Conservation (phyloP, 1,139 yeast species). For the Kazachstania sp. region DNA sequence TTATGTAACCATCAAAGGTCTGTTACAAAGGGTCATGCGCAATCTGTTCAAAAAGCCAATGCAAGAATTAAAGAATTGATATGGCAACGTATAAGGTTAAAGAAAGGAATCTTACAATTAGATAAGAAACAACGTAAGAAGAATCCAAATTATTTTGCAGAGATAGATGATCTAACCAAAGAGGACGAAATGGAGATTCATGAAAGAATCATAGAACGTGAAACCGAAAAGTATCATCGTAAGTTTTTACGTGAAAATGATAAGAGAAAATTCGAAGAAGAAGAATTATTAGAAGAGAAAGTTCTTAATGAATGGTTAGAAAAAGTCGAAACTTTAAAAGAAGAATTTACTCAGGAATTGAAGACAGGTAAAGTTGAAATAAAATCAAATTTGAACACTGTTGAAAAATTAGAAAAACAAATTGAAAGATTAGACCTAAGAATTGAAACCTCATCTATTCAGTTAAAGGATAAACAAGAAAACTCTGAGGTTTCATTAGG, state of each 20-base stretch:
- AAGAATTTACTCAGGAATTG: conserved; percentile 51
- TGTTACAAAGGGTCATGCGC: conserved; percentile 75
- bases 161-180: conserved; percentile 57
- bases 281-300: conserved; percentile 44
- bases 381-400: conserved; percentile 41
- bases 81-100: conserved; percentile 74
- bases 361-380: conserved; percentile 54
- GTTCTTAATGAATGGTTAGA: conserved; percentile 53
- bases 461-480: conserved; percentile 84
- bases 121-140: conserved; percentile 50
- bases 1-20: conserved; percentile 96
- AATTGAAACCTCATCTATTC: conserved; percentile 58
- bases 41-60: conserved; percentile 66
- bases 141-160: conserved; percentile 55
- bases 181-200: conserved; percentile 59
- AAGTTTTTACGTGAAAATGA: conserved; percentile 74
- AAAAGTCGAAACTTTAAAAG: conserved; percentile 47
- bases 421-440: conserved; percentile 66
- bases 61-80: conserved; percentile 69
- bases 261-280: conserved; percentile 50
- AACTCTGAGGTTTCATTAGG: conserved; percentile 90
- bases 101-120: conserved; percentile 58
- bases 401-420: conserved; percentile 69
- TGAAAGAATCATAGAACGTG: conserved; percentile 45
- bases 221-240: conserved; percentile 52